phyloP scores from a whole-genome alignment of 2,329 filamentous ascomycete species.

The Aureobasidium subglaciale region DNA sequence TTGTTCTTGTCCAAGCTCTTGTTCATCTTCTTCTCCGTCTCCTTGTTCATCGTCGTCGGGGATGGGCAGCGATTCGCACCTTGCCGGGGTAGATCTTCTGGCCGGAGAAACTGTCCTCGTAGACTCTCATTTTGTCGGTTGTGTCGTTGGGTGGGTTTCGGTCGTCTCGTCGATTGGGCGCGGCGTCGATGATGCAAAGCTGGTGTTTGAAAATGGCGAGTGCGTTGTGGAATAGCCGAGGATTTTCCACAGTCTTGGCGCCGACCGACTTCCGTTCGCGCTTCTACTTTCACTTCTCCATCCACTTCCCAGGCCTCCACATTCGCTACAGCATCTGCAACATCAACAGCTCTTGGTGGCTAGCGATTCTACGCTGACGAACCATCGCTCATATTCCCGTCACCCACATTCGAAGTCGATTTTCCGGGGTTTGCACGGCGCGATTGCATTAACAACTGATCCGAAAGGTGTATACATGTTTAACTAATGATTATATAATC shows the following conservation, averaged over 20 bases:
- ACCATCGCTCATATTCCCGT: no score
- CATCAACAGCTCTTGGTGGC: no score
- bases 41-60: background rate
- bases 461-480: conserved; percentile 9
- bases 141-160: conserved; percentile 14
- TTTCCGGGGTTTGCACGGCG: no score
- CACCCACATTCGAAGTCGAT: no score
- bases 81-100: conserved; percentile 75
- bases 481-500: background rate
- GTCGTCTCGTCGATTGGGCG: conserved; percentile 10
- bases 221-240: background rate
- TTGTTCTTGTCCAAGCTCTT: conserved; percentile 9
- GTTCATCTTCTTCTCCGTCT: background rate
- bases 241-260: conserved; percentile 4
- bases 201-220: conserved; percentile 1
- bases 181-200: conserved; percentile 6
- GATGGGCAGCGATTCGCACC: conserved; percentile 43
- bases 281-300: background rate
- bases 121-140: conserved; percentile 58
- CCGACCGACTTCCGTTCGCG: background rate
- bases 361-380: no score
- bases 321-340: no score
- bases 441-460: background rate
- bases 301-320: background rate
- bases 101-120: conserved; percentile 72